Evolutionary conservation across 2,329 filamentous ascomycete genomes (phyloP).

Genomic region (Sporothrix curviconia): DNA sequence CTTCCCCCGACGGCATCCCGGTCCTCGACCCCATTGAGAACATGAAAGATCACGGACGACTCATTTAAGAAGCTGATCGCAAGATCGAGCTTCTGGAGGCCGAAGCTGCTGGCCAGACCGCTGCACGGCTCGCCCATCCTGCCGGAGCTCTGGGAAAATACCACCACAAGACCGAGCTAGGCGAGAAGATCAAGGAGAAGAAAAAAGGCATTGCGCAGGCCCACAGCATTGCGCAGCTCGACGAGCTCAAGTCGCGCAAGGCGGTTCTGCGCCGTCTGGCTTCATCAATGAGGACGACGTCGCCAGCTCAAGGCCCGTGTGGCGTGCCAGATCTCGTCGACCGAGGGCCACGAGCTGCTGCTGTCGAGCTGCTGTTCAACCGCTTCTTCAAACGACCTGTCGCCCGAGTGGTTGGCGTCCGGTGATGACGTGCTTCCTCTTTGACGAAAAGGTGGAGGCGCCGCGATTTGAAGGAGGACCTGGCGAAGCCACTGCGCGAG

Average conservation of each 20-base stretch:
- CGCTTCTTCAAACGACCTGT: slow-evolving; percentile 95
- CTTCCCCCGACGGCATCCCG: slow-evolving; percentile 87
- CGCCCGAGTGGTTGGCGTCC: slow-evolving; percentile 81
- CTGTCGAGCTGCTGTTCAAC: slow-evolving; percentile 89
- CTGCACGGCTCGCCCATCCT: slow-evolving; percentile 85
- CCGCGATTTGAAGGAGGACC: slow-evolving; percentile 71
- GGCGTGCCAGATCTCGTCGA: slow-evolving; percentile 93
- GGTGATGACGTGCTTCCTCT: slow-evolving; percentile 88
- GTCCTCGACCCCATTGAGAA: slow-evolving; percentile 90
- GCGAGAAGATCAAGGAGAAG: slow-evolving; percentile 73
- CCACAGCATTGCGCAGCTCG: slow-evolving; percentile 82
- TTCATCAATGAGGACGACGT: slow-evolving; percentile 96
- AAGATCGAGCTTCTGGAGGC: slow-evolving; percentile 98
- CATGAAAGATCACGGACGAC: slow-evolving; percentile 89
- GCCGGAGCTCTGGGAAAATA: slow-evolving; percentile 84
- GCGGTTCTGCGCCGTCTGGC: slow-evolving; percentile 83
- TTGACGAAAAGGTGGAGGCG: slow-evolving; percentile 89
- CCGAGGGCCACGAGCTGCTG: slow-evolving; percentile 83
- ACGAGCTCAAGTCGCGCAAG: slow-evolving; percentile 94
- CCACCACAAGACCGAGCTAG: slow-evolving; percentile 67
- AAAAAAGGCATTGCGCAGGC: slow-evolving; percentile 84
- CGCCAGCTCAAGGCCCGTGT: slow-evolving; percentile 91
- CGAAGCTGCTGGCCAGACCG: slow-evolving; percentile 78
- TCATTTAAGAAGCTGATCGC: slow-evolving; percentile 86
- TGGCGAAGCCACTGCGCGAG: slow-evolving; percentile 78